Conservation (phyloP, 345 rosid species). For the Hirschfeldia incana region DNA sequence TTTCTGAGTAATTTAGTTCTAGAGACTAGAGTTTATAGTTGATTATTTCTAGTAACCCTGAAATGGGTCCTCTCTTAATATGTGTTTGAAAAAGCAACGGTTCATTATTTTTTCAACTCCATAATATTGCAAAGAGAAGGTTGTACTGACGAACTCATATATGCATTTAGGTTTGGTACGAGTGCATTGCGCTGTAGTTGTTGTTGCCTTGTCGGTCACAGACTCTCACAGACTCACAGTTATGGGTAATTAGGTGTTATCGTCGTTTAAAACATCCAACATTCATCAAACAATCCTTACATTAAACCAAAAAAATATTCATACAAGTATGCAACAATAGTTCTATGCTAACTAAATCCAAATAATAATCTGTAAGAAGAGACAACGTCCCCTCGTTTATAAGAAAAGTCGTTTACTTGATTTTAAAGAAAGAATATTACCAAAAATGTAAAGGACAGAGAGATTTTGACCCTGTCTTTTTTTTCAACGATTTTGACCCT, state of each 20-base stretch:
- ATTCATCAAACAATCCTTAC: neutral
- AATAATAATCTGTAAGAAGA: neutral
- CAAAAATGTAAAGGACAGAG: constrained; percentile 6
- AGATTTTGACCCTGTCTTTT: constrained; percentile 16
- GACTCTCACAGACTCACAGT: constrained; percentile 14
- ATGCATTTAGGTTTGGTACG: neutral
- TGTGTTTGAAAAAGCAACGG: neutral
- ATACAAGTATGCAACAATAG: neutral
- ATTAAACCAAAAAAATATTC: neutral
- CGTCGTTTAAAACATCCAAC: neutral
- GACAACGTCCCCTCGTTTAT: constrained; percentile 22
- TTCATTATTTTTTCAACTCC: neutral
- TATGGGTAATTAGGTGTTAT: constrained; percentile 22
- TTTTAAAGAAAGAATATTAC: neutral
- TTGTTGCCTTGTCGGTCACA: constrained; percentile 2
- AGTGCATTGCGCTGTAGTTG: neutral
- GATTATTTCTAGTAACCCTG: neutral
- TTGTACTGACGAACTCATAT: neutral
- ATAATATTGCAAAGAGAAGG: neutral
- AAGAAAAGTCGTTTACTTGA: constrained; percentile 15
- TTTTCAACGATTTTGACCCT: neutral
- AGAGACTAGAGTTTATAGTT: neutral
- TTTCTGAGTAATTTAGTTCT: neutral
- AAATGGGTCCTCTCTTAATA: neutral
- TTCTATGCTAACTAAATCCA: neutral